Base-by-base conservation (phyloP, 805 yeast genomes). In the Metschnikowia shivogae region DNA sequence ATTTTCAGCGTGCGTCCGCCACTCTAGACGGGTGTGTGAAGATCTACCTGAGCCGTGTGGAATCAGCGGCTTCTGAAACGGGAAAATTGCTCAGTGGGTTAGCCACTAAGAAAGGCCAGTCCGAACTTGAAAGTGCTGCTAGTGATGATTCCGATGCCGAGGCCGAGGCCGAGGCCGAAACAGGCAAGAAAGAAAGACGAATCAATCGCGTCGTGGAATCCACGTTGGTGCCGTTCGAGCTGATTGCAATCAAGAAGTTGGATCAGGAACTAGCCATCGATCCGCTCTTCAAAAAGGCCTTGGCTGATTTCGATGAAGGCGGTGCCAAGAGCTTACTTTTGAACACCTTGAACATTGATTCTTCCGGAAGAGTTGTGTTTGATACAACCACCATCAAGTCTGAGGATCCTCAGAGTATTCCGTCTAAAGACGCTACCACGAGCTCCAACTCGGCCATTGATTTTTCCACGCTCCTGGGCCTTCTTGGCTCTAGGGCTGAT, bases 1-100 rank as follows among this genome's bases (percentile, higher is more conserved):
- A 89, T 62, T 90, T 92, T 62, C 96, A 88, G 61, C 80, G 83
- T 54, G 98, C 97, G 0, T 81, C 93, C 0, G 89, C 95, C 3
- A 88, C 97, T 0, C 69, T 92, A 19, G 97, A 90, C 58, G 97
- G 97, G 0, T 90, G 97, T 70, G 92, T 90, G 29, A 89, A 89
- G 67, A 88, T 92, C 43, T 92, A 92, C 61, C 80, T 90, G 10
- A 86, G 95, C 12, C 77, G 98, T 56, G 89, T 92, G 19, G 97
- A 90, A 57, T 85, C 96, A 0, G 95, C 89, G 0, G 95, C 90
- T 5, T 82, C 85, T 7, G 97, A 90, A 57, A 89, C 97, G 0
- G 95, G 96, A 2, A 81, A 82, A 55, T 70, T 92, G 45, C 65
- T 89, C 30, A 84, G 86, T 63, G 95, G 96, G 3, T 65, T 87